Base-by-base conservation (phyloP, 345 rosid genomes). In the Salix dunnii region DNA sequence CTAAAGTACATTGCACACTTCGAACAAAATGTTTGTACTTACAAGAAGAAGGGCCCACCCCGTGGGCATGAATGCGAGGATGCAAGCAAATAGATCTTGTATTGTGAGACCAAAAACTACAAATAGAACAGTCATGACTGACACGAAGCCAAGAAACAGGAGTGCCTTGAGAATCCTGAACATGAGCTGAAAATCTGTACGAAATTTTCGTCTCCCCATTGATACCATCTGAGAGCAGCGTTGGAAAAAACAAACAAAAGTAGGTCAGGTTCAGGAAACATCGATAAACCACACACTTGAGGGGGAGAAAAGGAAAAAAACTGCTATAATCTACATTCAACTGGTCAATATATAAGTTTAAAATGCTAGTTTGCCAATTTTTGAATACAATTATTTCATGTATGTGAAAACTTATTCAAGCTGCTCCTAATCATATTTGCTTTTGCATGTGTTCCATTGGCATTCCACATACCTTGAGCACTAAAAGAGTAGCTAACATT, bases 151-250 rank as follows among this genome's bases (percentile, higher is more conserved):
- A 3, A 96, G 97, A 83, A 92, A 92, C 33, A 92, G 81, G 81
- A 96, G 94, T n/a, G 97, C 98, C 80, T 94, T 96, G 76, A 96
- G 94, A 79, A 96, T 91, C 82, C 98, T 87, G 84, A 90, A 91
- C 95, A 90, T 94, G 70, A 94, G 97, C 76, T 85, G 98, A 83
- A 94, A 90, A 83, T 91, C 93, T 5, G 92, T 81, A 21, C 92
- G 87, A 35, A 96, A 94, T 62, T 83, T 90, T 67, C 93, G 75
- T 82, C 99, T 87, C 58, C 96, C 98, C 88, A 94, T 82, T 20
- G 97, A 90, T 35, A 90, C 88, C 94, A 94, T 84, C 99, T 96
- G 80, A 76, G 11, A 77, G 61, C 53, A 64, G 35, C 73, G 82
- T 21, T 46, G 23, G 12, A 71, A 65, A 40, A 33, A 23, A 62